Percentiles rank a stretch among this genome's conserved stretches.
Conservation (phyloP, 441 rosid genomes). For the Arabidopsis lyrata region DNA sequence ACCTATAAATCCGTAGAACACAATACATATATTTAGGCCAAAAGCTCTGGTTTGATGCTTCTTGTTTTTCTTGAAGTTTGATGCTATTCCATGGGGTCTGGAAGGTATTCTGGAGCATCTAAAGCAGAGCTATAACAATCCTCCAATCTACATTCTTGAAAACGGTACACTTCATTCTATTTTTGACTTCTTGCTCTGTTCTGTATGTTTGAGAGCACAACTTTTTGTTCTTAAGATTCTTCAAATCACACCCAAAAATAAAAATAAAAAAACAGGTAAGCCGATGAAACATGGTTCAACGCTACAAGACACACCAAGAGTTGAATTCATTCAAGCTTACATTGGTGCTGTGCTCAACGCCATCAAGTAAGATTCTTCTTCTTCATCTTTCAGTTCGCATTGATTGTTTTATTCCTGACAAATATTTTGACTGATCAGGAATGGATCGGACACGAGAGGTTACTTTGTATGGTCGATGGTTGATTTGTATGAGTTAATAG, state of each 20-base stretch:
- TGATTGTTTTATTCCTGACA: neutral
- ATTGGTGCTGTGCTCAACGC: conserved; percentile 56
- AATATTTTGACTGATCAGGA: too few species aligned
- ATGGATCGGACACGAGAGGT: too few species aligned
- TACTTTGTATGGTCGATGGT: too few species aligned
- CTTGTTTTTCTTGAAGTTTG: conserved; percentile 44
- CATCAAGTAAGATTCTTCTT: neutral
- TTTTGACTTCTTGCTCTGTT: neutral
- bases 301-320: conserved; percentile 60
- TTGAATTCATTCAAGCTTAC: conserved; percentile 54
- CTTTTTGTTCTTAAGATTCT: neutral
- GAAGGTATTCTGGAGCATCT: conserved; percentile 58
- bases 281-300: conserved; percentile 37
- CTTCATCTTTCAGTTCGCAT: neutral
- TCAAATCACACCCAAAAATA: neutral
- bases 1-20: neutral
- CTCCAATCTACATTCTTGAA: conserved; percentile 74
- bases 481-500: too few species aligned
- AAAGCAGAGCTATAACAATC: conserved; percentile 66
- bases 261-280: conserved; percentile 50
- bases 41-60: neutral
- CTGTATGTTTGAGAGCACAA: too few species aligned
- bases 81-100: conserved; percentile 56
- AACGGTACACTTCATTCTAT: conserved; percentile 55
- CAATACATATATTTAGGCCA: neutral